Base-by-base conservation (phyloP, 1,284 basidiomycete genomes). In the Neonothopanus nambi region DNA sequence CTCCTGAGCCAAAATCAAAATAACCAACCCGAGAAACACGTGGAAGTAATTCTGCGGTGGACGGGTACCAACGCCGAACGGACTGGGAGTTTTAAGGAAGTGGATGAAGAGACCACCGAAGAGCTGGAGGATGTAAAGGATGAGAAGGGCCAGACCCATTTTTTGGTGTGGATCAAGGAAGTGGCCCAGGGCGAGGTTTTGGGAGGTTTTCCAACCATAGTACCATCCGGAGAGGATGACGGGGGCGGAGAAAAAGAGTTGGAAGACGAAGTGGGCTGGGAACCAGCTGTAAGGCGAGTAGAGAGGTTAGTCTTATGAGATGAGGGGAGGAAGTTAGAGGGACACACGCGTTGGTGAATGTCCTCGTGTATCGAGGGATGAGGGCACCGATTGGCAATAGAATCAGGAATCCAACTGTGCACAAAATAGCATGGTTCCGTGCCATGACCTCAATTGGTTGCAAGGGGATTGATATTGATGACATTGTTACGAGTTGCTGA, bases 321-420 rank as follows among this genome's bases (percentile, higher is more conserved):
- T 20, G 30, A 12, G 17, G 33, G 17, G n/a, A 40, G 18, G n/a
- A 35, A 21, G 21, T 38, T 38, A 48, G 5, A 35, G 13, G 21
- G 28, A 60, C 70, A 57, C 55, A 78, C 79, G 61, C 66, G 23
- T 65, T 67, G 21, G 69, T 76, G 64, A 71, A 80, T 57, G 73
- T 84, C 44, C 85, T 76, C 2, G 77, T 68, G 57, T 77, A 81
- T 52, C 86, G 76, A 2, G 82, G 80, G 24, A 82, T 65, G 52
- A 89, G 68, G 8, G 75, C 75, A 3, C 83, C 86, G 21, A 81
- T 54, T 1, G 86, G 86, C 0, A 87, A 69, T 3, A 87, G 61
- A 44, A 87, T 67, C 57, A 87, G 70, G 59, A 85, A 85, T 2
- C 80, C 84, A 38, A 80, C 63, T 3, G 73, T 67, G 41, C 74